Base-by-base conservation (phyloP, 1,284 basidiomycete species). In the Peniophora sp. region DNA sequence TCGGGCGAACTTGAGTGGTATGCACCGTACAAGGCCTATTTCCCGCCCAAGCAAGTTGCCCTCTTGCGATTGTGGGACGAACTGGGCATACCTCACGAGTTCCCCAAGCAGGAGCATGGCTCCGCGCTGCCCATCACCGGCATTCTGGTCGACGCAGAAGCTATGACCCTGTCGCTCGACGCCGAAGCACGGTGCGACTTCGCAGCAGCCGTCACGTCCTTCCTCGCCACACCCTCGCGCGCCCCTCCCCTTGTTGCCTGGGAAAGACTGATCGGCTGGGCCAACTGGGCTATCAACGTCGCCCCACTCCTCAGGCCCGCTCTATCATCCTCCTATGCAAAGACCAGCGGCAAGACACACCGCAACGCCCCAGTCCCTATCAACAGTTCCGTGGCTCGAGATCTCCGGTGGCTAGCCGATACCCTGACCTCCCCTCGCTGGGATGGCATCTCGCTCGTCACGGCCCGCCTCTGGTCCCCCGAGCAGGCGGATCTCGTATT, bases 251-350 rank as follows among this genome's bases (percentile, higher is more conserved):
- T 68, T 1, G 48, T 57, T 0, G 59, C 65, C 6, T 73, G 64
- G 54, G 64, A 67, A 34, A 42, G 43, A 0, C 24, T 72, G 0
- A 57, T 63, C 2, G 68, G 72, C 0, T 68, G 64, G 58, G 51
- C 67, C 3, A 74, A 72, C 46, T 76, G 72, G 71, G 59, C 58
- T 0, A 56, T 76, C 0, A 75, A 72, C 49, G 63, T 69, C 0
- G 68, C 56, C 32, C 70, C 73, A 0, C 50, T 67, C 0, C 52
- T 71, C 0, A 57, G 61, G 0, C 69, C 69, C 0, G 61, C 57
- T 0, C 55, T 73, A 44, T 57, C 45, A 9, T 54, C 55, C 0
- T 5, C 70, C 0, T 75, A 75, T 51, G 36, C 49, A 0, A 76
- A 76, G 52, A 66, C 66, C 0, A 11, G 46, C 0, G 68, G 66